Evolutionary conservation across 2,329 filamentous ascomycete species (phyloP).

Genomic region (Cladosporium sp.): DNA sequence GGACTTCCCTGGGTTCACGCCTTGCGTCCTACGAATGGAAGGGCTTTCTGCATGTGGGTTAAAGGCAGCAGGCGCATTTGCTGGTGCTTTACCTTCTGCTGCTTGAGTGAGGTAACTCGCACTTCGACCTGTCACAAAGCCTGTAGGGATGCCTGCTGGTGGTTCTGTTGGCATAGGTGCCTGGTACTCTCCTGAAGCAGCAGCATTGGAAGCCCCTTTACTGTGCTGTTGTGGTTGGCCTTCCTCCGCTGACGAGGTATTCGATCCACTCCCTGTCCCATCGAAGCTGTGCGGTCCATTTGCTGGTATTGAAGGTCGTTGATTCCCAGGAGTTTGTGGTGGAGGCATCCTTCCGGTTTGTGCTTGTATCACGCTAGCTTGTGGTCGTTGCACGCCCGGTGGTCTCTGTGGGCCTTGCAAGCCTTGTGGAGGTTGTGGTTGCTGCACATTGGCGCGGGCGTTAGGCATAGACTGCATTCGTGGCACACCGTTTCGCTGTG

Average conservation of each 20-base stretch:
- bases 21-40: slow-evolving; percentile 83
- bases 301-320: slow-evolving; percentile 15
- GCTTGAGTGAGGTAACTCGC: slow-evolving; percentile 38
- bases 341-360: slow-evolving; percentile 24
- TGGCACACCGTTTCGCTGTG: slow-evolving; percentile 22
- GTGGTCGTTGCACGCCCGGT: slow-evolving; percentile 19
- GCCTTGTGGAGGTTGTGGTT: slow-evolving; percentile 20
- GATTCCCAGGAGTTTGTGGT: slow-evolving; percentile 24
- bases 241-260: slow-evolving; percentile 25
- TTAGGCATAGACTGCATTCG: slow-evolving; percentile 32
- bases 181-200: slow-evolving; percentile 16
- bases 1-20: slow-evolving; percentile 75
- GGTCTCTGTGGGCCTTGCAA: slow-evolving; percentile 23
- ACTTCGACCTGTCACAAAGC: slow-evolving; percentile 45
- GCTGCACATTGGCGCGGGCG: slow-evolving; percentile 25
- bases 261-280: slow-evolving; percentile 26
- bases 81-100: slow-evolving; percentile 31
- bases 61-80: slow-evolving; percentile 35
- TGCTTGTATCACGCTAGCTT: slow-evolving; percentile 19
- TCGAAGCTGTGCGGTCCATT: slow-evolving; percentile 3
- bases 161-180: slow-evolving; percentile 21
- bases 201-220: neutral
- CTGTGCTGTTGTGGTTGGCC: slow-evolving; percentile 14
- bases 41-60: slow-evolving; percentile 54
- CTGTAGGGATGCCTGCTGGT: slow-evolving; percentile 34